Percentiles rank a stretch among this genome's conserved stretches.
Conservation (phyloP, 257 asterid species). For the Mentha longifolia region DNA sequence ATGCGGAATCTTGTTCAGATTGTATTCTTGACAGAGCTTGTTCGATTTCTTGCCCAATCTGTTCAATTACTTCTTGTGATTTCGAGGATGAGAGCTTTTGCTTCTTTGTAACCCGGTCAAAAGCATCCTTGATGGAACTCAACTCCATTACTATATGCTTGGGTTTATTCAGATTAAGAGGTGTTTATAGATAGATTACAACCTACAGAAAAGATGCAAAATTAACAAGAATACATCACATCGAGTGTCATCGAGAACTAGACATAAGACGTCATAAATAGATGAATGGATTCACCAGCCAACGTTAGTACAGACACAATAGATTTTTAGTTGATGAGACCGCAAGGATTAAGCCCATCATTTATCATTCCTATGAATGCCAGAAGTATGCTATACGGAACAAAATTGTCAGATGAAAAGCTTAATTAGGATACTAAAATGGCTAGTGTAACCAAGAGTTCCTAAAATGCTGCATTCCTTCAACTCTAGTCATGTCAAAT, state of each 20-base stretch:
- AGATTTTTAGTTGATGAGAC: too few species aligned
- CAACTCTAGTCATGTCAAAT: neutral
- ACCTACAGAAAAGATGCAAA: constrained; percentile 38
- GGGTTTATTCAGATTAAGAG: constrained; percentile 31
- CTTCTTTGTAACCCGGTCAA: constrained; percentile 87
- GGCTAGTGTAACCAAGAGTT: neutral
- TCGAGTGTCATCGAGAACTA: constrained; percentile 15
- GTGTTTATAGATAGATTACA: constrained; percentile 21
- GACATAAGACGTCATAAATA: constrained; percentile 3
- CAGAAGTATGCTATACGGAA: constrained; percentile 8
- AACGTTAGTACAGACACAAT: neutral
- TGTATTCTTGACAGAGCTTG: constrained; percentile 68
- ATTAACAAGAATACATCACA: constrained; percentile 10
- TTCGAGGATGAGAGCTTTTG: constrained; percentile 77
- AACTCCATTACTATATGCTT: constrained; percentile 64
- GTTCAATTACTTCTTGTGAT: constrained; percentile 77
- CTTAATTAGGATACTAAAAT: neutral
- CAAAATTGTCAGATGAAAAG: neutral
- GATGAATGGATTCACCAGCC: neutral
- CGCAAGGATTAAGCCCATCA: too few species aligned
- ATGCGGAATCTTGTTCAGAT: constrained; percentile 46
- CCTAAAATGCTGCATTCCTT: neutral
- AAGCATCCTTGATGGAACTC: constrained; percentile 80
- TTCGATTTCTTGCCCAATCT: constrained; percentile 70
- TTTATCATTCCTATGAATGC: constrained; percentile 9